Evolutionary conservation across 345 rosid species (phyloP).

Genomic region (Turritis glabra): DNA sequence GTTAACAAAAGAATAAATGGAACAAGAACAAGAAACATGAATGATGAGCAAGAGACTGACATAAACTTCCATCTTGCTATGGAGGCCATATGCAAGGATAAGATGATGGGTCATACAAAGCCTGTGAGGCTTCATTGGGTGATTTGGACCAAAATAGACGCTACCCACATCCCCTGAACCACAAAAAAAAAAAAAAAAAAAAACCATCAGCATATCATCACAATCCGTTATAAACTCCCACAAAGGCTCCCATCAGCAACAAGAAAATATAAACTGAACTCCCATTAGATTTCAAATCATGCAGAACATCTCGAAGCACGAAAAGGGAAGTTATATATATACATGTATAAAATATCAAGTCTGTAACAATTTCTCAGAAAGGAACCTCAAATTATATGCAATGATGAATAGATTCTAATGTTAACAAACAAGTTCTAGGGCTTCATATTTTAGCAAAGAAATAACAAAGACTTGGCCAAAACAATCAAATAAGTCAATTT

Average conservation of each 20-base stretch:
- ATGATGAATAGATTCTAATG: background rate
- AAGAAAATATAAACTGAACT: background rate
- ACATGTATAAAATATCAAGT: background rate
- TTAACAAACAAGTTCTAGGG: background rate
- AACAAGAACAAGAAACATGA: background rate
- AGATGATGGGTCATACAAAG: conserved; percentile 99
- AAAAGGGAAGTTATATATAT: background rate
- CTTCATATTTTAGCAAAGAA: background rate
- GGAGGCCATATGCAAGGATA: conserved; percentile 90
- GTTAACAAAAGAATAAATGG: background rate
- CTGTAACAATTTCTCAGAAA: background rate
- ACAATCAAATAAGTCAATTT: background rate
- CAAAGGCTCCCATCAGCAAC: background rate
- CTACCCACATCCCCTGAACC: conserved; percentile 88
- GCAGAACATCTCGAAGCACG: background rate
- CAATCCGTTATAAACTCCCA: background rate
- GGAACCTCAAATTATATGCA: background rate
- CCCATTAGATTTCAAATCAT: background rate
- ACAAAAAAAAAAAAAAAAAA: background rate
- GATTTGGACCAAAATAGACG: conserved; percentile 94
- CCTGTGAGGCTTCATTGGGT: conserved; percentile 98
- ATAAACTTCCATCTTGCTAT: conserved; percentile 93
- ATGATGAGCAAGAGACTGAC: conserved; percentile 45
- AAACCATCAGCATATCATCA: conserved; percentile 2
- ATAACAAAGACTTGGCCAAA: background rate